Evolutionary conservation across 2,329 filamentous ascomycete genomes (phyloP), one percentile per base, ranked within the genome.

Genomic region (Karstenula rhodostoma): DNA sequence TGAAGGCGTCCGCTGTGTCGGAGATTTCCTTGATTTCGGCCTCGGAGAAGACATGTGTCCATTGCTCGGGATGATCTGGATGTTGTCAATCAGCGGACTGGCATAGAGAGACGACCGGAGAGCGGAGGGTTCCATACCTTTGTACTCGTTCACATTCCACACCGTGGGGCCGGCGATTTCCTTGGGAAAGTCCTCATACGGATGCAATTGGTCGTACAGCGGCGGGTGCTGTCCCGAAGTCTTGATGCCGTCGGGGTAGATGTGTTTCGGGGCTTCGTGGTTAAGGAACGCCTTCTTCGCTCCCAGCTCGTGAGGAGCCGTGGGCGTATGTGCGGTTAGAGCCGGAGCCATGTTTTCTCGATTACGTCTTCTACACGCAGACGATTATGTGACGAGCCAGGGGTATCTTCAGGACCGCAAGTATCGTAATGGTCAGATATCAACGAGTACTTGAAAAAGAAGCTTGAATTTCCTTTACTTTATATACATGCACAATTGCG

Each of bases 171-270:
- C 91, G 0, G 83, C 83, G 73, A 94, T 92, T 61, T 89, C 79
- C 60, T 86, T 86, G 46, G 91, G 91, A 70, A 94, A 94, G 17
- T 85, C 83, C 0, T 85, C 82, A 75, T 92, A 94, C 0, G 90
- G 86, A 51, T 80, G 81, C n/a, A 94, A 77, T 9, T 84, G 79
- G 33, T 88, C 82, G 72, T 89, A 89, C 35, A 91, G 76, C 1
- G 92, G 91, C 25, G 86, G 82, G 67, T 91, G 89, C 74, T 94
- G 91, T 42, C 91, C 91, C 0, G 89, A 86, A 22, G 88, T 90
- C 71, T 86, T 89, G 69, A 89, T 81, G 10, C 88, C 87, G 69
- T 90, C 87, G 10, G 87, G 88, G 73, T 89, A 90, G 67, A 87
- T 77, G 57, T 79, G 73, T 49, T 76, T 76, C 33, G 80, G 80